A percentile compares a stretch with the other conserved stretches of the same genome.
Evolutionary conservation across 371 early-diverging fungal genomes (phyloP).

Genomic region (Apophysomyces variabilis): DNA sequence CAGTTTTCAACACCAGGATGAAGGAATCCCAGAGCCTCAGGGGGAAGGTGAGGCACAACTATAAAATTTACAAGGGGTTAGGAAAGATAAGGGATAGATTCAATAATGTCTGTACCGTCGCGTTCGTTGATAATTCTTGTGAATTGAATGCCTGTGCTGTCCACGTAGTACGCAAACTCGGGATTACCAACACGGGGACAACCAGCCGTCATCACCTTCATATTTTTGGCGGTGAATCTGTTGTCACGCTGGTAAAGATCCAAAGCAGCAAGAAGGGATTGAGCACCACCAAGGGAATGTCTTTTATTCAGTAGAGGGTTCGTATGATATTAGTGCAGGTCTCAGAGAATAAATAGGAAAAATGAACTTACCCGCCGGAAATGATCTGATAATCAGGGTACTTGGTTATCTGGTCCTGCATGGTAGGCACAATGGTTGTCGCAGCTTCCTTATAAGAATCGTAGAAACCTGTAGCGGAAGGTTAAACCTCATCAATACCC

Average conservation of each 20-base stretch:
- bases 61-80: not conserved
- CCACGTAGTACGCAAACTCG: slow-evolving; percentile 31
- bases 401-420: slow-evolving; percentile 10
- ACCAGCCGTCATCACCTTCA: slow-evolving; percentile 18
- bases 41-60: slow-evolving; percentile 31
- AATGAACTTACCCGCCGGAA: slow-evolving; percentile 15
- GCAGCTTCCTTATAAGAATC: slow-evolving; percentile 18
- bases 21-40: slow-evolving; percentile 23
- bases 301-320: not conserved
- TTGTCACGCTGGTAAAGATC: slow-evolving; percentile 20
- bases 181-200: slow-evolving; percentile 27
- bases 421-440: slow-evolving; percentile 2
- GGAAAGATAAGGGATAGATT: not conserved
- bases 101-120: slow-evolving; percentile 12
- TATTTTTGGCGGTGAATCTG: slow-evolving; percentile 14
- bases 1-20: slow-evolving; percentile 31
- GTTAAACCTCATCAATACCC: not conserved
- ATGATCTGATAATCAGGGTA: slow-evolving; percentile 17
- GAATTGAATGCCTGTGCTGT: slow-evolving; percentile 21
- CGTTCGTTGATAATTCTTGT: slow-evolving; percentile 23
- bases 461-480: slow-evolving; percentile 20
- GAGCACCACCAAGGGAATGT: slow-evolving; percentile 21
- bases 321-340: no score
- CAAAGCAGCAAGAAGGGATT: slow-evolving; percentile 14
- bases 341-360: not conserved